Evolutionary conservation across 108 stramenopile species (phyloP).

Genomic region (Cyclotella baltica): DNA sequence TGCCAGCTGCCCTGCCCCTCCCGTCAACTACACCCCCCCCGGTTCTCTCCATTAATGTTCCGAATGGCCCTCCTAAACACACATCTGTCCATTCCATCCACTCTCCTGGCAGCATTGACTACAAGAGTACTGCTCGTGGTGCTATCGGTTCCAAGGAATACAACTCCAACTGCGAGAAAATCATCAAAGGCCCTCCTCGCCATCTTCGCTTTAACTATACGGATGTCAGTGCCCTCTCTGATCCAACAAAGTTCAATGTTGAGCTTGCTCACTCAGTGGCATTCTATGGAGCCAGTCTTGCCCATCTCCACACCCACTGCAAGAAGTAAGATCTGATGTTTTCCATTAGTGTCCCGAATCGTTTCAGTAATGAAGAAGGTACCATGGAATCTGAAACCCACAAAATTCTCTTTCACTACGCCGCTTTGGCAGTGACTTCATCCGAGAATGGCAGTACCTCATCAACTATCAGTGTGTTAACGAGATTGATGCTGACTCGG

Average conservation of each 20-base stretch:
- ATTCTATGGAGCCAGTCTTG: background rate
- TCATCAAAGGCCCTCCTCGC: background rate
- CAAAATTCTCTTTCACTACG: background rate
- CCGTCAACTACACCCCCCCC: too few species aligned
- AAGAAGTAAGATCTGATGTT: background rate
- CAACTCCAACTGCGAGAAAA: background rate
- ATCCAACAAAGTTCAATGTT: background rate
- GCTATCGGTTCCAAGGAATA: background rate
- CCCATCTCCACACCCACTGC: background rate
- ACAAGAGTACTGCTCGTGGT: too few species aligned
- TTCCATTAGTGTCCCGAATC: background rate
- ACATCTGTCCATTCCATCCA: too few species aligned
- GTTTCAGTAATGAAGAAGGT: background rate
- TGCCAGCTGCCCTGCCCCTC: too few species aligned
- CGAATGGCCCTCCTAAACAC: too few species aligned
- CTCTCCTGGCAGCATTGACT: too few species aligned
- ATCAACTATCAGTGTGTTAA: background rate
- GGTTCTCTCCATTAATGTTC: too few species aligned
- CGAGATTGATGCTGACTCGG: background rate
- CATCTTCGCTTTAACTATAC: background rate
- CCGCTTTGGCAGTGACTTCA: background rate
- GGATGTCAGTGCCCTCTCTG: background rate
- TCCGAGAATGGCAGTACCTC: background rate
- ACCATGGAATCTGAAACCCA: background rate
- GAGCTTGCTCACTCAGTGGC: background rate